Conservation (phyloP, 2,329 filamentous ascomycete species). For the Fusarium albidum region DNA sequence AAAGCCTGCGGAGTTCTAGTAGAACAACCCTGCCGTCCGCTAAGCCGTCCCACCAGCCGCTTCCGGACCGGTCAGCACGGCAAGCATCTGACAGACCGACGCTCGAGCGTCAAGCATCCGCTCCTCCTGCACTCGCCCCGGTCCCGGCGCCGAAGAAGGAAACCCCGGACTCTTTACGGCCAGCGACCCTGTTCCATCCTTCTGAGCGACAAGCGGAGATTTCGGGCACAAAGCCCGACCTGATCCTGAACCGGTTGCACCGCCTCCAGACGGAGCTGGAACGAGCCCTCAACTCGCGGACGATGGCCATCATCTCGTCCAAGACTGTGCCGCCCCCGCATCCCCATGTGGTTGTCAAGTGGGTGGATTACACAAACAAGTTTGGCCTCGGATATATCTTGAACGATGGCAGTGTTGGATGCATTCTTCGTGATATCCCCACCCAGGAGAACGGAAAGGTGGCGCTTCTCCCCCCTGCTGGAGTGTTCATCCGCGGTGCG, state of each 20-base stretch:
- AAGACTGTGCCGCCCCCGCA: constrained; percentile 63
- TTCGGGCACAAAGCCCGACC: constrained; percentile 63
- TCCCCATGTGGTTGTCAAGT: constrained; percentile 75
- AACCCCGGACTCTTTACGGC: constrained; percentile 44
- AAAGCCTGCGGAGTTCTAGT: constrained; percentile 40
- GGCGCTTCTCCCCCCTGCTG: constrained; percentile 71
- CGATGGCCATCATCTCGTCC: constrained; percentile 67
- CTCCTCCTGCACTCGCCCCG: constrained; percentile 38
- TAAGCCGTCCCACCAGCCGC: constrained; percentile 39
- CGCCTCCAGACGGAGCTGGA: constrained; percentile 68
- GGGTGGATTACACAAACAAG: constrained; percentile 90
- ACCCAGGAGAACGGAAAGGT: constrained; percentile 58
- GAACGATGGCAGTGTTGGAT: constrained; percentile 82
- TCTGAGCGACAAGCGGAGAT: constrained; percentile 60
- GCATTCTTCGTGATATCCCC: constrained; percentile 67
- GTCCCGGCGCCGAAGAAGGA: constrained; percentile 38
- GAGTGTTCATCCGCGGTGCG: constrained; percentile 75
- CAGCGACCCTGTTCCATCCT: constrained; percentile 64
- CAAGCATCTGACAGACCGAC: constrained; percentile 32
- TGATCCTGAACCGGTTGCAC: constrained; percentile 63
- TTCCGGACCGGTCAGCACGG: constrained; percentile 37
- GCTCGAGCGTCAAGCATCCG: constrained; percentile 41
- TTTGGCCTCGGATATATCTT: constrained; percentile 86
- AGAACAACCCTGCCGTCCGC: constrained; percentile 40
- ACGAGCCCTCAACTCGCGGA: constrained; percentile 68